Conservation (phyloP, 2,329 filamentous ascomycete species). For the Alternaria atra region DNA sequence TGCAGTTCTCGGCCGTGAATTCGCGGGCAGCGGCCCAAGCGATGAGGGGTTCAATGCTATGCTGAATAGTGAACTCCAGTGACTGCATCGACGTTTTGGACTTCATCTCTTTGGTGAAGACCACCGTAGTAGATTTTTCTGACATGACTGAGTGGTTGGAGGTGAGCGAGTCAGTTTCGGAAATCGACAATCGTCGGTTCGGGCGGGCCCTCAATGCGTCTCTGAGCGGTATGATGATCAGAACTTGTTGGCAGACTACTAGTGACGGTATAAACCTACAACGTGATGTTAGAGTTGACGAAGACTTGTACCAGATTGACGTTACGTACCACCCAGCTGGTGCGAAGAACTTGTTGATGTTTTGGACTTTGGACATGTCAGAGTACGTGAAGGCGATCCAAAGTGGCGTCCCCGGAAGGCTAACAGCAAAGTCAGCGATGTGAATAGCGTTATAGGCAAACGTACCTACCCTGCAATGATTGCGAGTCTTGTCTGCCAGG, state of each 20-base stretch:
- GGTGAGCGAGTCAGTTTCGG: slow-evolving; percentile 39
- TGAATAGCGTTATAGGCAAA: not conserved
- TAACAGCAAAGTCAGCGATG: slow-evolving; percentile 31
- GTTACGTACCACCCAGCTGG: slow-evolving; percentile 48
- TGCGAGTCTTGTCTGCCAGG: slow-evolving; percentile 51
- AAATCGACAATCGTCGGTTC: slow-evolving; percentile 30
- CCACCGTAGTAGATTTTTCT: slow-evolving; percentile 32
- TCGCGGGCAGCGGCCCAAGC: slow-evolving; percentile 48
- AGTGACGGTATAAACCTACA: slow-evolving; percentile 49
- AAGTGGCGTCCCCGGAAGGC: slow-evolving; percentile 49
- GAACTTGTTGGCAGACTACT: slow-evolving; percentile 49
- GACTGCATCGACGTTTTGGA: slow-evolving; percentile 50
- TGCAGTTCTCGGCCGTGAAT: slow-evolving; percentile 51
- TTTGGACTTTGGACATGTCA: slow-evolving; percentile 27
- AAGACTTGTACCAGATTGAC: not conserved
- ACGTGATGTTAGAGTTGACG: not conserved
- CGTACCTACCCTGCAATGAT: slow-evolving; percentile 47
- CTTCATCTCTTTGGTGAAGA: slow-evolving; percentile 41
- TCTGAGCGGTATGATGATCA: slow-evolving; percentile 48
- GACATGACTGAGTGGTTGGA: slow-evolving; percentile 33
- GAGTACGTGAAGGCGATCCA: slow-evolving; percentile 51
- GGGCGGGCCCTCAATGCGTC: slow-evolving; percentile 37
- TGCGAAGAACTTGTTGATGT: slow-evolving; percentile 45
- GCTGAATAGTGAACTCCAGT: slow-evolving; percentile 46
- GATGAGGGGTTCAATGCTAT: slow-evolving; percentile 49